phyloP scores from a whole-genome alignment of 2,329 filamentous ascomycete genomes.

The Pezicula carpinea region DNA sequence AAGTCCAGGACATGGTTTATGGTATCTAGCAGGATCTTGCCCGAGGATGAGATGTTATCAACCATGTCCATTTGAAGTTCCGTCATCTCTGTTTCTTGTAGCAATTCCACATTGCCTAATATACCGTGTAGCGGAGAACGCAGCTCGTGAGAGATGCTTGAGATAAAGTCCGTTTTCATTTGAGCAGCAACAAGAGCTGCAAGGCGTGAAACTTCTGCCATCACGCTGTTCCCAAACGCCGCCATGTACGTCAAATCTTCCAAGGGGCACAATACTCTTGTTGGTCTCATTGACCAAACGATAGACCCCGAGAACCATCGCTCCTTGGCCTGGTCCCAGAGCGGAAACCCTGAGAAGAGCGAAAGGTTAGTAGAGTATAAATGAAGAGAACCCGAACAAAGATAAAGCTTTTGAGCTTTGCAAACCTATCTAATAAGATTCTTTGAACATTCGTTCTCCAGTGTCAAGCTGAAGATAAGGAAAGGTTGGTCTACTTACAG shows the following conservation, averaged over 20 bases:
- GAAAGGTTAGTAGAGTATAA: too few species aligned
- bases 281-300: constrained; percentile 40
- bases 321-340: constrained; percentile 42
- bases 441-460: too few species aligned
- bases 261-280: constrained; percentile 38
- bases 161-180: constrained; percentile 47
- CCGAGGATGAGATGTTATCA: constrained; percentile 45
- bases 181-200: constrained; percentile 33
- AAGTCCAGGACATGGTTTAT: constrained; percentile 47
- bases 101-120: constrained; percentile 46
- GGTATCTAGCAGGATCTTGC: constrained; percentile 47
- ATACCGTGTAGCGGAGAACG: constrained; percentile 58
- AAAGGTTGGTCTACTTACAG: too few species aligned
- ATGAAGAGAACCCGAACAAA: too few species aligned
- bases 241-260: constrained; percentile 47
- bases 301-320: constrained; percentile 46
- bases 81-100: constrained; percentile 46
- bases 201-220: constrained; percentile 49
- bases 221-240: constrained; percentile 49
- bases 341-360: too few species aligned
- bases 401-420: too few species aligned
- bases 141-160: constrained; percentile 57
- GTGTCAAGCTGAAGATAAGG: too few species aligned
- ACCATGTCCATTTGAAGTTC: constrained; percentile 43
- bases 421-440: too few species aligned